Evolutionary conservation across 306 rosid species (phyloP).

Genomic region (Hippophae rhamnoides): DNA sequence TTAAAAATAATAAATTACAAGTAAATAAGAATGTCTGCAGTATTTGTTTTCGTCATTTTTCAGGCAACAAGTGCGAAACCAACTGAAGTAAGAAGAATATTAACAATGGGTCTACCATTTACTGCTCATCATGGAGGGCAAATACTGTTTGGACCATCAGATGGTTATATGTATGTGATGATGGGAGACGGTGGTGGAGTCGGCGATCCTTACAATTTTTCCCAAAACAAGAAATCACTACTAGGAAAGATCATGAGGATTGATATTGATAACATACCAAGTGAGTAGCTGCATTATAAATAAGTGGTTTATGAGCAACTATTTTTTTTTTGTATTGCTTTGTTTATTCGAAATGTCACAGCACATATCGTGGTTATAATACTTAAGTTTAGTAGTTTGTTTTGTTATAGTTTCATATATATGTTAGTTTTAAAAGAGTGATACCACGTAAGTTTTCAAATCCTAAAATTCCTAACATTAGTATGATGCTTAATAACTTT

Average conservation of each 20-base stretch:
- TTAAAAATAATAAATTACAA: too few species aligned
- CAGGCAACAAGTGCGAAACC: slow-evolving; percentile 87
- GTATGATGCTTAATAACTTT: too few species aligned
- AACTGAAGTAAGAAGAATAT: slow-evolving; percentile 80
- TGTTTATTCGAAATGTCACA: too few species aligned
- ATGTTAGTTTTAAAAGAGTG: too few species aligned
- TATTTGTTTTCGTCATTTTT: slow-evolving; percentile 8
- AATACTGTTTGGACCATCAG: slow-evolving; percentile 82
- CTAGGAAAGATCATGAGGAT: slow-evolving; percentile 96
- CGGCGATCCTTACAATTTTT: slow-evolving; percentile 77
- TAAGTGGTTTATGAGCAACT: not conserved
- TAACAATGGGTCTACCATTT: slow-evolving; percentile 89
- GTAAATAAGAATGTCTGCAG: too few species aligned
- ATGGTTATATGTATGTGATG: slow-evolving; percentile 80
- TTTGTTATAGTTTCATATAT: too few species aligned
- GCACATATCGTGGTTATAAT: too few species aligned
- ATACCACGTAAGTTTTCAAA: too few species aligned
- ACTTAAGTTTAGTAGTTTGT: too few species aligned
- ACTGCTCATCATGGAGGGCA: slow-evolving; percentile 75
- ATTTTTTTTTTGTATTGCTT: not conserved
- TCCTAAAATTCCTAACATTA: too few species aligned
- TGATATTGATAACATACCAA: slow-evolving; percentile 63
- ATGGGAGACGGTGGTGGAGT: slow-evolving; percentile 85
- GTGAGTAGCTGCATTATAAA: slow-evolving; percentile 32
- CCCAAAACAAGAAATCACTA: slow-evolving; percentile 93